Base-by-base conservation (phyloP, 2,329 filamentous ascomycete species). In the Talaromyces sp. region DNA sequence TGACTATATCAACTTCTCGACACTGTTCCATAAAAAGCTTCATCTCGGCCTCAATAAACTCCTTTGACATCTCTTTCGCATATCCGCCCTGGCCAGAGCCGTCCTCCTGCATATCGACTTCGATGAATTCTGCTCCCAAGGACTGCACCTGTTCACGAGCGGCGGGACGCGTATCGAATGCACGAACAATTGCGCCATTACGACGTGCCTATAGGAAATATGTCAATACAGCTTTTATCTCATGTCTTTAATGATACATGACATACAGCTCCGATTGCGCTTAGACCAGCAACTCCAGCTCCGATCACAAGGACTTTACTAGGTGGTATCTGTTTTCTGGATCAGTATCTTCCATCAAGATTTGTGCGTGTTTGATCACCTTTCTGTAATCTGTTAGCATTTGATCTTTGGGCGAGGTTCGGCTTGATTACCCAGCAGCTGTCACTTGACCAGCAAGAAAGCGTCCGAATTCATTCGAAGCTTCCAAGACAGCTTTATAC, bases 1-100 rank as follows among this genome's bases (percentile, higher is more conserved):
- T 90, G 67, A 97, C 90, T 68, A 97, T 96, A 76, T 97, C 92
- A 60, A 96, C 92, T 45, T 97, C 93, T 66, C 87, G 85, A 67
- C 90, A 91, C 76, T 96, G 93, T 70, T 95, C 90, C 74, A 91
- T 88, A 78, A 97, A 97, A 0, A 97, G 83, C 76, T 91, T 93
- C 92, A 96, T 96, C 76, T 97, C 92, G 6, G 92, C 92, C 67
- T 92, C 91, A 75, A 95, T 92, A 72, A 96, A 97, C 70, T 94
- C 92, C 72, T 94, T 93, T 63, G 91, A 95, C 92, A 96, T 96
- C 73, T 93, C 91, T 73, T 96, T 96, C 62, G 91, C 92, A 72
- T 97, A 97, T 16, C 93, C 93, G 33, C 93, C 92, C 9, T 90
- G 88, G 2, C 92, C 92, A 13, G 90, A 88, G 1, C 93, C 93